Evolutionary conservation across 495 filamentous ascomycete species (phyloP).

Genomic region (Elaphomyces granulatus): DNA sequence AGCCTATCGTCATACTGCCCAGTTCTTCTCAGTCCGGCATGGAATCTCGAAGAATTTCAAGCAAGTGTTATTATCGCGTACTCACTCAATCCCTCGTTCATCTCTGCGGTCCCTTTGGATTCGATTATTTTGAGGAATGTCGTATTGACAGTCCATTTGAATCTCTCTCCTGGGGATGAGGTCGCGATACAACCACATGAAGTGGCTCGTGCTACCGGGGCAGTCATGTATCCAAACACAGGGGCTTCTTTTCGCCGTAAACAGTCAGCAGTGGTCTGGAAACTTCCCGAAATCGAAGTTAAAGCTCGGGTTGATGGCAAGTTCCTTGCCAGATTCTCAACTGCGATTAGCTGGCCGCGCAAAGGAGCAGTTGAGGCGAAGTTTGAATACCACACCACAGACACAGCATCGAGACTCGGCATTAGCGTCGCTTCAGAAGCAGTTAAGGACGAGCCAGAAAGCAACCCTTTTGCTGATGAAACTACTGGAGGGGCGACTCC

Average conservation of each 20-base stretch:
- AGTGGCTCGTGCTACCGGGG: constrained; percentile 29
- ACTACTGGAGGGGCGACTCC: constrained; percentile 20
- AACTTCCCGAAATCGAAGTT: constrained; percentile 62
- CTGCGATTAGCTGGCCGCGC: constrained; percentile 59
- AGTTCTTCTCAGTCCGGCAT: constrained; percentile 60
- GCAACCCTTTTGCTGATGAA: constrained; percentile 58
- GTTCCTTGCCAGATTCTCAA: constrained; percentile 65
- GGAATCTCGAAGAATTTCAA: constrained; percentile 73
- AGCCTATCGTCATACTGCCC: constrained; percentile 56
- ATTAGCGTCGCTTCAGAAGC: constrained; percentile 29
- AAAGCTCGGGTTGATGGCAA: constrained; percentile 41
- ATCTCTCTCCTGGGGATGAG: constrained; percentile 33
- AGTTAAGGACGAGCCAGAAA: constrained; percentile 22
- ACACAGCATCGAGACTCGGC: constrained; percentile 46
- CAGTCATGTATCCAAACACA: constrained; percentile 33
- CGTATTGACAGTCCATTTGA: constrained; percentile 65
- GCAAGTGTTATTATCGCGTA: constrained; percentile 75
- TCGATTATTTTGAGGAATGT: constrained; percentile 64
- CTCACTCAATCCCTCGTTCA: constrained; percentile 63
- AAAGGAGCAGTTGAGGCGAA: constrained; percentile 66
- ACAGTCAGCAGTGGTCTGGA: constrained; percentile 78
- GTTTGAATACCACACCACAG: constrained; percentile 54
- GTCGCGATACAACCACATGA: constrained; percentile 29
- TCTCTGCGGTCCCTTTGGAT: constrained; percentile 18
- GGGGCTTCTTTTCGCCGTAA: constrained; percentile 67